Conservation (phyloP, 2,329 filamentous ascomycete genomes). For the Aphanoascus verrucosus region DNA sequence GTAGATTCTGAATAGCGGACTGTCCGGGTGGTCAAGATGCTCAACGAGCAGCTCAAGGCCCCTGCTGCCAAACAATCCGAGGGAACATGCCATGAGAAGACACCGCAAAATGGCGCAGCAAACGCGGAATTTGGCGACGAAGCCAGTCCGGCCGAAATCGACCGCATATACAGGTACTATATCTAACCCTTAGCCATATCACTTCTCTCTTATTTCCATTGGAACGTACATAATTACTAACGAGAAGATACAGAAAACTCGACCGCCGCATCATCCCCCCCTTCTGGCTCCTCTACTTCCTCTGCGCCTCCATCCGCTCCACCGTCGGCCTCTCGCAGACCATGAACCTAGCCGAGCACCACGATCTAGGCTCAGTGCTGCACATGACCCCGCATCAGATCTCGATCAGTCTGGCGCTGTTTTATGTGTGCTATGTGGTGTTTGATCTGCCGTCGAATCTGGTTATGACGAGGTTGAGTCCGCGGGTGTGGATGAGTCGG, state of each 20-base stretch:
- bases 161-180: constrained; percentile 30
- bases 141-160: constrained; percentile 26
- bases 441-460: constrained; percentile 85
- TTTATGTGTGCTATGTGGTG: constrained; percentile 85
- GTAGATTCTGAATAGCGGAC: background rate
- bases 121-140: constrained; percentile 15
- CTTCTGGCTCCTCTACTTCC: constrained; percentile 84
- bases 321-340: constrained; percentile 92
- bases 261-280: constrained; percentile 55
- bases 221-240: too few relatives aligned
- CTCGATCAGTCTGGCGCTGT: constrained; percentile 73
- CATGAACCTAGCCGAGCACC: constrained; percentile 63
- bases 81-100: background rate
- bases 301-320: constrained; percentile 82
- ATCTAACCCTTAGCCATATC: background rate
- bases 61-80: background rate
- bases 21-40: background rate
- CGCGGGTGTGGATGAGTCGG: constrained; percentile 81
- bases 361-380: constrained; percentile 65
- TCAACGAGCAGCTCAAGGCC: background rate
- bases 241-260: constrained; percentile 40
- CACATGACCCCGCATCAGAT: constrained; percentile 62
- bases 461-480: constrained; percentile 74
- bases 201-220: background rate
- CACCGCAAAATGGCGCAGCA: background rate